Evolutionary conservation across 768 basidiomycete species (phyloP), one percentile per base, ranked within the genome.

Genomic region (Kwoniella heveanensis): DNA sequence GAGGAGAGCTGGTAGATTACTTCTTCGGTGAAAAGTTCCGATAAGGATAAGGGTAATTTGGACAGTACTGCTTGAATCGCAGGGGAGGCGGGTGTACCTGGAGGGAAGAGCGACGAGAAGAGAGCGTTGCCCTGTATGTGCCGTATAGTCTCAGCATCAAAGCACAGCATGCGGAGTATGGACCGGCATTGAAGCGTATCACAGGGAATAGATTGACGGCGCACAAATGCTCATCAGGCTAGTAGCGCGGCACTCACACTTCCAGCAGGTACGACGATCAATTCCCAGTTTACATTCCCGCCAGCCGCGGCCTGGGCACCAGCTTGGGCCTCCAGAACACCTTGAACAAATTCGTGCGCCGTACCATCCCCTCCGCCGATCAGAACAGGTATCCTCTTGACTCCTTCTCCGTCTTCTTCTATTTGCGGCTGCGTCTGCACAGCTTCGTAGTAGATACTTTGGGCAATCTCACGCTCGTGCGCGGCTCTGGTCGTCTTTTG

Each of bases 91-190:
- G 25, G 10, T 24, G 48, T 22, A 24, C 48, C 25, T 5, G 86
- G 85, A 0, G 87, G 87, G 78, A 89, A 94, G 27, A 92, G 80
- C 7, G 90, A 87, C 6, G 86, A 83, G 79, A 89, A 93, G 32
- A 96, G 83, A 0, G 95, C 95, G 77, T 98, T 97, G 47, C 92
- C 93, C n/a, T 81, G 53, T 72, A n/a, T n/a, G n/a, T n/a, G n/a
- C n/a, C n/a, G n/a, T n/a, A n/a, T n/a, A n/a, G n/a, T n/a, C n/a
- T n/a, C n/a, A n/a, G n/a, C n/a, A n/a, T n/a, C n/a, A n/a, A n/a
- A n/a, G n/a, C n/a, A n/a, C n/a, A n/a, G n/a, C n/a, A n/a, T n/a
- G n/a, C n/a, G n/a, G n/a, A n/a, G n/a, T n/a, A n/a, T n/a, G n/a
- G n/a, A n/a, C n/a, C n/a, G n/a, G n/a, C n/a, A n/a, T n/a, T n/a